Evolutionary conservation across 2,329 filamentous ascomycete species (phyloP).

Genomic region (Aspergillus fumigatus): DNA sequence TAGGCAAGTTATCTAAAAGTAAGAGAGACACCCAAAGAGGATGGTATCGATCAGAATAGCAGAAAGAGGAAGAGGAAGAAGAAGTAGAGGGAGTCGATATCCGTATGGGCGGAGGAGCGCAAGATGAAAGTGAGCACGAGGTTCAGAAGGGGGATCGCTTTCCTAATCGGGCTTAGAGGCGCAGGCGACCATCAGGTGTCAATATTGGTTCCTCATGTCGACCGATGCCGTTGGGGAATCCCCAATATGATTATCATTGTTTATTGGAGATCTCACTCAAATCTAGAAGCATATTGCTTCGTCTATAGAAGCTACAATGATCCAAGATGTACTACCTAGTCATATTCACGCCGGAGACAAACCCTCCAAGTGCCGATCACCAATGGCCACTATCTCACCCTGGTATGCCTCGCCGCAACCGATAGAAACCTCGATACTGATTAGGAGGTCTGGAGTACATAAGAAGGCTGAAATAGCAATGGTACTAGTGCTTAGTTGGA

Average conservation of each 20-base stretch:
- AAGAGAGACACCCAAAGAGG: constrained; percentile 23
- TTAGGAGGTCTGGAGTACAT: not conserved
- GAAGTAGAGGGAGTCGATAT: constrained; percentile 8
- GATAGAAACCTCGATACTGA: not conserved
- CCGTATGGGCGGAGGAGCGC: constrained; percentile 15
- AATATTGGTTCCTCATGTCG: not conserved
- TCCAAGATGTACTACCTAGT: not conserved
- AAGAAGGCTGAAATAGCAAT: not conserved
- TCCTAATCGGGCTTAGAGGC: constrained; percentile 18
- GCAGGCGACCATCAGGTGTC: constrained; percentile 19
- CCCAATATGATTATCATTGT: not conserved
- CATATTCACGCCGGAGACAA: not conserved
- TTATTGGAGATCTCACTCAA: not conserved
- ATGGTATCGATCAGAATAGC: constrained; percentile 8
- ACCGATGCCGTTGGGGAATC: not conserved
- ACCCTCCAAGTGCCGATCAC: no score
- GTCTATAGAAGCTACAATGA: not conserved
- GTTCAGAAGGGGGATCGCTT: constrained; percentile 19
- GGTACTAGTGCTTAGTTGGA: not conserved
- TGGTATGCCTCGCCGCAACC: not conserved
- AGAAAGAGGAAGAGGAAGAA: constrained; percentile 5
- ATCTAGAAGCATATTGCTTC: not conserved
- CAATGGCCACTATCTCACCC: no score
- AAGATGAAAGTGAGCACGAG: constrained; percentile 25
- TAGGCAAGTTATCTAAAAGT: constrained; percentile 9